phyloP scores from a whole-genome alignment of 2,329 filamentous ascomycete species.

The Sporothrix pallida region DNA sequence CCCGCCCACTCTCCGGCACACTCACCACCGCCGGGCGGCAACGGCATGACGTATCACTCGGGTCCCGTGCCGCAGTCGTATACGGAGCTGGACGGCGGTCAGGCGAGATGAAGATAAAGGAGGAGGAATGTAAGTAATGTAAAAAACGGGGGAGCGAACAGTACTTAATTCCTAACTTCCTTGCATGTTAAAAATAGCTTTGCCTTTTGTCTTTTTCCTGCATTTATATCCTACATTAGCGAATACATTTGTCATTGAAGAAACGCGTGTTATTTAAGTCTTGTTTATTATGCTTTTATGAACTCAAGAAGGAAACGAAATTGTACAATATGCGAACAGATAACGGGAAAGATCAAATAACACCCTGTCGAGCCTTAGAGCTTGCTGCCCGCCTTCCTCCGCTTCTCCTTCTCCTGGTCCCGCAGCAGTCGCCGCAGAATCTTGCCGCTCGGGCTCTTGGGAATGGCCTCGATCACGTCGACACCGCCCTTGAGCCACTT shows the following conservation, averaged over 20 bases:
- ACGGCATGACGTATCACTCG: conserved; percentile 45
- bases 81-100: conserved; percentile 39
- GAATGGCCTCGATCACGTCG: conserved; percentile 69
- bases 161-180: background rate
- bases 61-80: conserved; percentile 48
- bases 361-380: conserved; percentile 12
- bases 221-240: conserved; percentile 14
- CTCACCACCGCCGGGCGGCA: background rate
- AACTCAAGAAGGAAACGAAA: background rate
- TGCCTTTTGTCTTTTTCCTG: background rate
- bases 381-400: conserved; percentile 18
- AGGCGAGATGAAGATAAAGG: background rate
- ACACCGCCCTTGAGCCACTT: conserved; percentile 70
- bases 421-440: conserved; percentile 71
- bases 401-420: conserved; percentile 63
- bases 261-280: background rate
- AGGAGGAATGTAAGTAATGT: background rate
- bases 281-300: background rate
- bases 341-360: background rate
- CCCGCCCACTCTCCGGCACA: no score
- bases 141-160: background rate
- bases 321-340: background rate
- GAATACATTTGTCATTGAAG: background rate
- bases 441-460: conserved; percentile 77
- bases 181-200: background rate